phyloP scores from a whole-genome alignment of 345 rosid genomes.

The Citrus sp. region DNA sequence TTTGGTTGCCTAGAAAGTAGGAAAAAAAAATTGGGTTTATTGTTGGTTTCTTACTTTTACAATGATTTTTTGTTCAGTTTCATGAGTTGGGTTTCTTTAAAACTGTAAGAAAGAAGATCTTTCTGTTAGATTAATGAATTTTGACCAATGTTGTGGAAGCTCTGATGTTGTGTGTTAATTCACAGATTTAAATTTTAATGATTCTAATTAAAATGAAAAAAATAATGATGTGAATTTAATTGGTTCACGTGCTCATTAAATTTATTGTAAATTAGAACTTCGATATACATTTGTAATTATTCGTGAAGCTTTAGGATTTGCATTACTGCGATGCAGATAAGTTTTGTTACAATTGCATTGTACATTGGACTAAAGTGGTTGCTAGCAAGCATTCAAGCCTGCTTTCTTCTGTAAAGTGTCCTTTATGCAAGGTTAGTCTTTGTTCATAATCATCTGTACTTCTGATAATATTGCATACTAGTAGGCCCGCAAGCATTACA shows the following conservation, averaged over 20 bases:
- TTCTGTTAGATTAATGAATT: background rate
- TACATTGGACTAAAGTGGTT: conserved; percentile 75
- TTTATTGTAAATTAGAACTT: conserved; percentile 4
- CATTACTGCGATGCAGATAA: conserved; percentile 55
- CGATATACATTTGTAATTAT: background rate
- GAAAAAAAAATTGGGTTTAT: background rate
- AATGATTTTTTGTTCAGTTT: background rate
- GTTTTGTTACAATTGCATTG: conserved; percentile 79
- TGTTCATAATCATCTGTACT: background rate
- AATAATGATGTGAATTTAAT: background rate
- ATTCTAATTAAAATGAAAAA: background rate
- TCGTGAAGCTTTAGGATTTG: background rate
- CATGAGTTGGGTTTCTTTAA: background rate
- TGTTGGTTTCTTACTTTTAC: background rate
- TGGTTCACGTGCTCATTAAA: background rate
- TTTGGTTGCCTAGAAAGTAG: background rate
- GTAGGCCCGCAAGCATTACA: background rate
- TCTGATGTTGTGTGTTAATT: background rate
- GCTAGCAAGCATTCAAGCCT: conserved; percentile 43
- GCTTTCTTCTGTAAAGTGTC: conserved; percentile 64
- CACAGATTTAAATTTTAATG: background rate
- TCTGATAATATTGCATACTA: background rate
- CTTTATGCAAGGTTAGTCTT: conserved; percentile 81
- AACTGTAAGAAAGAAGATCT: background rate
- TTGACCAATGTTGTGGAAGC: background rate